Evolutionary conservation across 768 basidiomycete genomes (phyloP).

Genomic region (Mycena maculata): DNA sequence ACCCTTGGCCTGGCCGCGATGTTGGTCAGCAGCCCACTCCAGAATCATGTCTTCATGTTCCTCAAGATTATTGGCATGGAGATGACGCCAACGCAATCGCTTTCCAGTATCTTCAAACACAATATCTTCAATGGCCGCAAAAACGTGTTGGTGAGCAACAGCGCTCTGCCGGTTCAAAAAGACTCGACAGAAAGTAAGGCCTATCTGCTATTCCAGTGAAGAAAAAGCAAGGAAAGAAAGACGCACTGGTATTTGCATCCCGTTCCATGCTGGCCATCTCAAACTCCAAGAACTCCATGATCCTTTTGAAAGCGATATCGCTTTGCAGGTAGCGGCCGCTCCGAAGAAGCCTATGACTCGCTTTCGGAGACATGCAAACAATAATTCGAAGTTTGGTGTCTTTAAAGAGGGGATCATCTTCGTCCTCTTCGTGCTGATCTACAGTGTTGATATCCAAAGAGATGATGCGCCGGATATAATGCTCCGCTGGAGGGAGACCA

Average conservation of each 20-base stretch:
- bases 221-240: conserved; percentile 28
- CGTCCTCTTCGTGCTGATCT: conserved; percentile 27
- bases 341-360: conserved; percentile 30
- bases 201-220: conserved; percentile 30
- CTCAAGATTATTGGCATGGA: conserved; percentile 26
- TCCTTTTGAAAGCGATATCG: conserved; percentile 27
- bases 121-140: conserved; percentile 35
- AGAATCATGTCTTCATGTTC: conserved; percentile 35
- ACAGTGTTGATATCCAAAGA: conserved; percentile 4
- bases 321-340: conserved; percentile 38
- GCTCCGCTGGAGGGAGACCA: background rate
- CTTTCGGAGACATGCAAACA: conserved; percentile 40
- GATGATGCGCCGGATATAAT: conserved; percentile 20
- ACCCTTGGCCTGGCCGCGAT: conserved; percentile 33
- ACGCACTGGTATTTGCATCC: conserved; percentile 37
- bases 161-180: background rate
- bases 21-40: conserved; percentile 32
- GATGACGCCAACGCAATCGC: conserved; percentile 36
- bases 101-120: conserved; percentile 37
- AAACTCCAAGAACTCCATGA: conserved; percentile 43
- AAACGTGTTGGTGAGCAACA: conserved; percentile 32
- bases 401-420: background rate
- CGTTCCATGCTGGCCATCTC: conserved; percentile 38
- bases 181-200: background rate
- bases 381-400: conserved; percentile 32